phyloP scores from a whole-genome alignment of 2,329 filamentous ascomycete genomes.

The Fusarium acutatum region DNA sequence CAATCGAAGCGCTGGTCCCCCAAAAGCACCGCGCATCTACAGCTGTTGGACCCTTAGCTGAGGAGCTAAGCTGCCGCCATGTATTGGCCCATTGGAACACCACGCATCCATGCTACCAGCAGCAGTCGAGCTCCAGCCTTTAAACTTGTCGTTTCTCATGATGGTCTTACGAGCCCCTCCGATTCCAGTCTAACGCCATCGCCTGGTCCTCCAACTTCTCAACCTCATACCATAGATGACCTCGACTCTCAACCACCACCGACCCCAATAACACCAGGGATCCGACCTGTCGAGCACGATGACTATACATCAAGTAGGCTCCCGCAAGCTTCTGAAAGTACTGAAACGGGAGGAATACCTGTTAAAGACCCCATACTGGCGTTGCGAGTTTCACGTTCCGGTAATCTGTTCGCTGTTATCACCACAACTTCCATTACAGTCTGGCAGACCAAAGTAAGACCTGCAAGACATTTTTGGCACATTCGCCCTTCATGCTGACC shows the following conservation, averaged over 20 bases:
- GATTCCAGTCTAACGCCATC: slow-evolving; percentile 38
- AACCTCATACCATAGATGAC: slow-evolving; percentile 45
- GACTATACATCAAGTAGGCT: slow-evolving; percentile 43
- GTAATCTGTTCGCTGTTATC: slow-evolving; percentile 86
- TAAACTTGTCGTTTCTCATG: slow-evolving; percentile 64
- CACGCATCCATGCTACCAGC: slow-evolving; percentile 82
- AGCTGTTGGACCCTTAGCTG: slow-evolving; percentile 31
- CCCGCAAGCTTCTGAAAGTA: slow-evolving; percentile 38
- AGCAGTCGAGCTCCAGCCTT: slow-evolving; percentile 65
- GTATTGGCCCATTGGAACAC: slow-evolving; percentile 92
- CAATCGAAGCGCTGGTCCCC: slow-evolving; percentile 18
- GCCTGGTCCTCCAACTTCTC: slow-evolving; percentile 26
- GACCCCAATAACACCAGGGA: slow-evolving; percentile 65
- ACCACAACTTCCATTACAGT: slow-evolving; percentile 87
- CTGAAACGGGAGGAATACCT: slow-evolving; percentile 49
- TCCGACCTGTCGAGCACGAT: slow-evolving; percentile 67
- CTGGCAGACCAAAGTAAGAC: slow-evolving; percentile 90
- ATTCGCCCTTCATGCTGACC: slow-evolving; percentile 17
- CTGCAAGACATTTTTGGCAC: background rate
- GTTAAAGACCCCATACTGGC: slow-evolving; percentile 74
- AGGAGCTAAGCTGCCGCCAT: slow-evolving; percentile 60
- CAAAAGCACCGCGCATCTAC: slow-evolving; percentile 31
- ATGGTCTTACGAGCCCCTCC: slow-evolving; percentile 61
- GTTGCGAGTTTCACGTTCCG: slow-evolving; percentile 78
- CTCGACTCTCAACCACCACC: slow-evolving; percentile 47